Evolutionary conservation across 2,329 filamentous ascomycete genomes (phyloP), one percentile per base, ranked within the genome.

Genomic region (Aurifilum marmelostoma): DNA sequence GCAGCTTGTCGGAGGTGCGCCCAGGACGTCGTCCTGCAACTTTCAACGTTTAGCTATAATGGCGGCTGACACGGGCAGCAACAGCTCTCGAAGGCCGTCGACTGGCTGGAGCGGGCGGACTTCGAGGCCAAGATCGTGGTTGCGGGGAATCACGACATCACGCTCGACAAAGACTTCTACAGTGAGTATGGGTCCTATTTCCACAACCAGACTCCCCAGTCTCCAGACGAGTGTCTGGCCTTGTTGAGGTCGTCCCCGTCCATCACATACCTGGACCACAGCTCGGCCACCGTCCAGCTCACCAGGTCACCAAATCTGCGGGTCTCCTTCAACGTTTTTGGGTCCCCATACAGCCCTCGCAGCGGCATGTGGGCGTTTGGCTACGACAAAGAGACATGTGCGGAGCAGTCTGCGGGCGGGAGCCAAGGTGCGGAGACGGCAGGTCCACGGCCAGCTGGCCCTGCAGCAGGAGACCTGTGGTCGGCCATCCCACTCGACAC

Each of bases 71-170:
- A n/a, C n/a, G 34, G 4, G 1, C 27, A 7, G 41, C 41, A 1
- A 14, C 63, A 87, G 77, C 80, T 93, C 24, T 83, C 85, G 63
- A 89, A 85, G 74, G 84, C 87, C 0, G 82, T 91, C 0, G 79
- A 82, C 27, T 94, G 91, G 91, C 81, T 94, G 9, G 87, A 91
- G 72, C 84, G 84, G 66, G 84, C 89, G 3, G 83, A 88, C 63
- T 93, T 92, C 72, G 88, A 92, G 74, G 84, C 84, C 74, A 93
- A 92, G 76, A 87, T 93, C 72, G 84, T 93, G 52, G 79, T 93
- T 72, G 90, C 89, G 71, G 90, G 91, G 37, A 94, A 94, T 75
- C 92, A 94, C 78, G 92, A 94, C 75, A 82, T 92, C 63, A 91
- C 90, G 0, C 84, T 94, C 8, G 91, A 93, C 74, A 73, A 80